A percentile compares a stretch with the other conserved stretches of the same genome.
Evolutionary conservation across 768 basidiomycete genomes (phyloP).

Genomic region (Dentipellis fragilis): DNA sequence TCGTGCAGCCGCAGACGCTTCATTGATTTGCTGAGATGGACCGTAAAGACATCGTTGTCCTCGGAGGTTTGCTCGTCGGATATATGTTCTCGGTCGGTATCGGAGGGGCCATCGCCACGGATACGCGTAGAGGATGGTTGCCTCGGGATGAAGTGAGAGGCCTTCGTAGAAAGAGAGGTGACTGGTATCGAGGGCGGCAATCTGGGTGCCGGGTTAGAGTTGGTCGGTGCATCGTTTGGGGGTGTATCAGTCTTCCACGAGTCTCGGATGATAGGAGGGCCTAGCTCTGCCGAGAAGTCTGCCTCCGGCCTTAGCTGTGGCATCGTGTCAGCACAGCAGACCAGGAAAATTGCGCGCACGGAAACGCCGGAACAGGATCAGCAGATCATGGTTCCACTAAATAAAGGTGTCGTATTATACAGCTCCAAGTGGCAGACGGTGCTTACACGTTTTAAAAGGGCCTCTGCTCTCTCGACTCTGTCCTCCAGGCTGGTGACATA

Average conservation of each 20-base stretch:
- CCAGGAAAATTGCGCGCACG: not conserved
- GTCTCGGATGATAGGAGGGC: conserved; percentile 49
- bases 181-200: conserved; percentile 1
- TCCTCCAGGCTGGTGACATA: conserved; percentile 27
- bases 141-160: not conserved
- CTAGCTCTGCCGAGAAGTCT: conserved; percentile 55
- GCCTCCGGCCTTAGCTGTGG: conserved; percentile 49
- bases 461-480: conserved; percentile 26
- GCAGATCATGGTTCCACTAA: no score
- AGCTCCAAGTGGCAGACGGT: not conserved
- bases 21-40: conserved; percentile 1
- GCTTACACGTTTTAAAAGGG: conserved; percentile 26
- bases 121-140: not conserved
- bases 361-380: no score
- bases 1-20: conserved; percentile 9
- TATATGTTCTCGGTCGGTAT: no score
- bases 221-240: not conserved
- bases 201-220: not conserved
- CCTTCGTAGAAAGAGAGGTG: conserved; percentile 3
- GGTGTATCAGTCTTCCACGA: conserved; percentile 43
- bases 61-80: not conserved
- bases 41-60: not conserved
- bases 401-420: no score
- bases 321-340: not conserved
- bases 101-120: not conserved